Percentiles rank a stretch among this genome's conserved stretches.
Evolutionary conservation across 257 asterid species (phyloP).

Genomic region (Solanum boliviense): DNA sequence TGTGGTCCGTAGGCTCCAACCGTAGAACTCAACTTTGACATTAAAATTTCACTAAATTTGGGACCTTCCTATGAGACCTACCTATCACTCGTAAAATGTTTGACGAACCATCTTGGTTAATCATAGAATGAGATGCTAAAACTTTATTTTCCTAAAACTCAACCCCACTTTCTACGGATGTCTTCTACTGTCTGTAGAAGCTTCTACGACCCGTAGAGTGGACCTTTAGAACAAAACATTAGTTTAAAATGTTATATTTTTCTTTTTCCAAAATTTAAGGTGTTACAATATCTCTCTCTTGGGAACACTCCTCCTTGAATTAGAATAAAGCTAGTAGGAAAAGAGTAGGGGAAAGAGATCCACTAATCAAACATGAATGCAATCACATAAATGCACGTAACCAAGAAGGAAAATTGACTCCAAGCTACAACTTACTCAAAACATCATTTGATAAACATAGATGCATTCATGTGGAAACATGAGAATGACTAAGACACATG

Average conservation of each 20-base stretch:
- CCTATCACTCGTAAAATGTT: background rate
- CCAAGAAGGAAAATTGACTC: background rate
- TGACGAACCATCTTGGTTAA: background rate
- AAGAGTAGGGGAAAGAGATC: background rate
- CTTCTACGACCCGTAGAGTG: background rate
- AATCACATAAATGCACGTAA: background rate
- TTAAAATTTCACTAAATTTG: background rate
- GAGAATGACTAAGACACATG: background rate
- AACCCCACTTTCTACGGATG: background rate
- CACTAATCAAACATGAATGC: background rate
- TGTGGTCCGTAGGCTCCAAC: background rate
- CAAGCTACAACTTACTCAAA: background rate
- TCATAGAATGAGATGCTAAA: background rate
- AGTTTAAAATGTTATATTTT: background rate
- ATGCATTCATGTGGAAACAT: background rate
- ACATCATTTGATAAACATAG: background rate
- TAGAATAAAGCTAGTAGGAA: background rate
- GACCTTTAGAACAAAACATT: background rate
- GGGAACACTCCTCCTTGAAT: background rate
- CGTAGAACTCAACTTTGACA: background rate
- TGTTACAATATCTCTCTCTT: background rate
- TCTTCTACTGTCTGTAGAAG: background rate
- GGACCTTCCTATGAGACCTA: background rate
- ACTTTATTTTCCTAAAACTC: background rate
- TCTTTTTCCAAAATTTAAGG: background rate